Conservation (phyloP, 495 filamentous ascomycete genomes). For the Aspergillus affinis region DNA sequence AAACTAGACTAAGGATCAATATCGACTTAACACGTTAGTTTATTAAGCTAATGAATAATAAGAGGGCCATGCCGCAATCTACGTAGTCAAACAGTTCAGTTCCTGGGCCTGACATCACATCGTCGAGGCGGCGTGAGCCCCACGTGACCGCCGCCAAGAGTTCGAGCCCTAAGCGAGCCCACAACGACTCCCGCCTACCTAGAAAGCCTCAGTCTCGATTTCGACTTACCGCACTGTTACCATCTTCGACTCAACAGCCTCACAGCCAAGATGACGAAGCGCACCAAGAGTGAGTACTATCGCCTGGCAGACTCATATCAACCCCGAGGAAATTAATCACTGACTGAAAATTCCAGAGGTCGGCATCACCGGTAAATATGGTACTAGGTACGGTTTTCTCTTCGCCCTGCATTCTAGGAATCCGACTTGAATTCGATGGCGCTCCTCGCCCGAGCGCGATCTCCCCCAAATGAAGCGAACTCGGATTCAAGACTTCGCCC, state of each 20-base stretch:
- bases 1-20: too few relatives aligned
- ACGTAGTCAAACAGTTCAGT: too few relatives aligned
- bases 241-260: constrained; percentile 48
- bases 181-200: constrained; percentile 38
- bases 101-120: not conserved
- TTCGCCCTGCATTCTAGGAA: constrained; percentile 23
- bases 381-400: constrained; percentile 56
- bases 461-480: constrained; percentile 7
- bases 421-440: constrained; percentile 27
- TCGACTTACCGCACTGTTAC: constrained; percentile 43
- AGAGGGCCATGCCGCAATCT: too few relatives aligned
- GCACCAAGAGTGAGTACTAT: constrained; percentile 74
- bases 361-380: constrained; percentile 77
- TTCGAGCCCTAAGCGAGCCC: constrained; percentile 49
- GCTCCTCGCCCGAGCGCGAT: constrained; percentile 19
- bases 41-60: too few relatives aligned
- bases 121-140: not conserved
- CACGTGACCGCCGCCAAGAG: constrained; percentile 30
- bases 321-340: constrained; percentile 17
- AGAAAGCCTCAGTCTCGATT: constrained; percentile 37
- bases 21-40: too few relatives aligned
- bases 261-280: constrained; percentile 83
- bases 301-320: not conserved
- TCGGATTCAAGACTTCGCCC: constrained; percentile 11
- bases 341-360: constrained; percentile 62